Evolutionary conservation across 306 rosid species (phyloP), one percentile per base, ranked within the genome.

Genomic region (Quillaja saponaria): DNA sequence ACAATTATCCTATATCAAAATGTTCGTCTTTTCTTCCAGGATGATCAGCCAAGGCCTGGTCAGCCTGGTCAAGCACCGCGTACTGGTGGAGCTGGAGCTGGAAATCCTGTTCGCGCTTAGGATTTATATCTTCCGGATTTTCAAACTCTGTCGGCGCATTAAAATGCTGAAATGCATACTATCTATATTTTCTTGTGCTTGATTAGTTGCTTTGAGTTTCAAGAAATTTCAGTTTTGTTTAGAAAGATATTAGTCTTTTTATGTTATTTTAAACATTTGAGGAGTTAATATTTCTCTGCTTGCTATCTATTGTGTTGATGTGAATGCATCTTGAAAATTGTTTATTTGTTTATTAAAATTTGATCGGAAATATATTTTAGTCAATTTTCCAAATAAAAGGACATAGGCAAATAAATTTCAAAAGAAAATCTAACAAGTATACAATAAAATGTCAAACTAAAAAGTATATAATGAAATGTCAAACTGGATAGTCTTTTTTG

Each of bases 31-130:
- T 4, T 61, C 68, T 67, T 64, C 16, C 28, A 86, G 94, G 94
- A 86, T 57, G 94, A 86, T 55, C 74, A 68, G 0, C 85, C 83
- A 31, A 83, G 88, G 74, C 87, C 94, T 1, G 90, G 90, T 19
- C 89, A 76, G 60, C 95, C 95, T 19, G 90, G 95, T 20, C 83
- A 73, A 60, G 85, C 78, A 3, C 83, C 95, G 16, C 85, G 90
- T 25, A 78, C 87, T 37, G 79, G 82, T 37, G 94, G 85, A 39
- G 74, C 21, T 37, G 94, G 85, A 39, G 74, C 21, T 2, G 78
- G 55, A 13, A 78, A 55, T 42, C 78, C 94, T 20, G 71, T 68
- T 17, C 89, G 87, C 10, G 4, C 78, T 49, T 86, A 52, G 61
- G 40, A 55, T 38, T 14, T 58, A 39, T 8, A 6, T 2, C 8